Evolutionary conservation across 2,329 filamentous ascomycete genomes (phyloP), one percentile per base, ranked within the genome.

Genomic region (Microcyclospora tardicrescens): DNA sequence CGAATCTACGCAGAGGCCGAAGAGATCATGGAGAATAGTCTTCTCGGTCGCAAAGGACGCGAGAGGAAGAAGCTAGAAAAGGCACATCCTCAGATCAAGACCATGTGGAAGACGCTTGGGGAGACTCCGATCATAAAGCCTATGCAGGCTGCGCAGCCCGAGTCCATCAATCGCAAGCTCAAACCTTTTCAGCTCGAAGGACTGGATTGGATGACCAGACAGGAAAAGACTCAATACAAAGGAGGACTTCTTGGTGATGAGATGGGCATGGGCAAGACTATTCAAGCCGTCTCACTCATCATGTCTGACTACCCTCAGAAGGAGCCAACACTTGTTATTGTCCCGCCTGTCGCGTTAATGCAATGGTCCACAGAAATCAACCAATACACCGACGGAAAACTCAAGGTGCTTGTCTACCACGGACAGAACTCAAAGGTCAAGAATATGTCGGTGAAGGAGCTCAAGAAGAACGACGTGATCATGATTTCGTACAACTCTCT

Each of bases 211-310:
- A 93, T 98, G 85, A 77, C 73, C 43, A 79, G 73, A 39, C 93
- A 96, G 71, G 91, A 98, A 58, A 68, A 83, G 61, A 81, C 77
- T 0, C 65, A 81, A 30, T 96, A 87, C 73, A 84, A 79, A 54
- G 91, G 91, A 13, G 91, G 91, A 11, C 69, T 98, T 2, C 72
- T 98, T 2, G 91, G 91, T 42, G 91, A 98, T 51, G 91, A 98
- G 62, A 98, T 98, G 91, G 91, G 91, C 6, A 83, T 98, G 64
- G 91, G 91, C 36, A 98, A 98, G 66, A 98, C 91, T 0, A 96
- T 98, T 36, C 91, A 98, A 61, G 89, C 91, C 2, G 91, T 98
- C 13, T 95, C 89, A 2, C 72, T 98, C 33, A 86, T 98, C 61
- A 96, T 96, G 91, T 95, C 89, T 1, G 87, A 96, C 58, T 95